Percentiles rank a stretch among this genome's conserved stretches.
These are phyloP conservation scores for Kandelia obovata DNA, from an alignment of 345 rosid genomes.

Conservation along the genomic window DNA sequence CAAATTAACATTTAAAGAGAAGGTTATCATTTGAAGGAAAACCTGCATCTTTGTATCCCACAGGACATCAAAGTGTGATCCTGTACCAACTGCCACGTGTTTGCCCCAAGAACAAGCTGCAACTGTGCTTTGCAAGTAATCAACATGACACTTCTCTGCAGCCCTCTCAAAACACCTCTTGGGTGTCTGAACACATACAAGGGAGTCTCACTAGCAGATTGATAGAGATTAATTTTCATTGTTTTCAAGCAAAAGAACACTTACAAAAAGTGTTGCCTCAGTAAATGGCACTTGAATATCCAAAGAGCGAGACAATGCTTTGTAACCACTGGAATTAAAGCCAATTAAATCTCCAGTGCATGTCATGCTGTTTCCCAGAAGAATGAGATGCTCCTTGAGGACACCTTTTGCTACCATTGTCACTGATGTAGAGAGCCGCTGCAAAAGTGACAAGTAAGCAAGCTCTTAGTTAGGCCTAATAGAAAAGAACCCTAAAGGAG, in stretches of 20 bases:
- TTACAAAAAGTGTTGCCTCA: slow-evolving; percentile 85
- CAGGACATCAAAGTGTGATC: slow-evolving; percentile 74
- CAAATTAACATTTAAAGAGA: background rate
- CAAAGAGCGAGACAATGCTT: slow-evolving; percentile 62
- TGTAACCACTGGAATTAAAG: slow-evolving; percentile 81
- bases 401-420: slow-evolving; percentile 80
- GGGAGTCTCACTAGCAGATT: background rate
- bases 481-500: too few relatives aligned
- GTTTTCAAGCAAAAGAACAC: slow-evolving; percentile 25
- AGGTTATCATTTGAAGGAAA: slow-evolving; percentile 4
- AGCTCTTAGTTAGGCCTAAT: background rate
- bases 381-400: slow-evolving; percentile 80
- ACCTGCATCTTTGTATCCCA: slow-evolving; percentile 51
- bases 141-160: slow-evolving; percentile 75
- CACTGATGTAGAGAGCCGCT: slow-evolving; percentile 89
- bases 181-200: slow-evolving; percentile 50
- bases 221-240: slow-evolving; percentile 6
- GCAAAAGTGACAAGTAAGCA: slow-evolving; percentile 27
- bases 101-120: slow-evolving; percentile 98
- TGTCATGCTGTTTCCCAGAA: slow-evolving; percentile 84
- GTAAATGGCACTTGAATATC: slow-evolving; percentile 90
- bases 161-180: slow-evolving; percentile 89
- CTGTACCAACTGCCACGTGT: slow-evolving; percentile 87
- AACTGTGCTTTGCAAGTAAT: slow-evolving; percentile 72
- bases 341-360: slow-evolving; percentile 85